Evolutionary conservation across 73 alveolate genomes (phyloP).

Genomic region (Symbiodinium natans): DNA sequence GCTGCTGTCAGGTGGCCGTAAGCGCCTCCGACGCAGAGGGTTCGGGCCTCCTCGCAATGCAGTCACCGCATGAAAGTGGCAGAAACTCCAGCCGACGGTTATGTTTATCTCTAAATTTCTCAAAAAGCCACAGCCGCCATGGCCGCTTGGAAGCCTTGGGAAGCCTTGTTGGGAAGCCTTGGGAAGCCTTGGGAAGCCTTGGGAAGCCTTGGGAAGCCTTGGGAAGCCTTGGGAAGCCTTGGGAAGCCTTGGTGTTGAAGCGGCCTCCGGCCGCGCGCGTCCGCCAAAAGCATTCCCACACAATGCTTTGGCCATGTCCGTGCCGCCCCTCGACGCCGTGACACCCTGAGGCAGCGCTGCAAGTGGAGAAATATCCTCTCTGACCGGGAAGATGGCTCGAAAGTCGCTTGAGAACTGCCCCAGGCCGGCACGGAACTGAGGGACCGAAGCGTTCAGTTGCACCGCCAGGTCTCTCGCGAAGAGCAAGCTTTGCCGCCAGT

Average conservation of each 20-base stretch:
- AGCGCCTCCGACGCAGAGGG: constrained; percentile 26
- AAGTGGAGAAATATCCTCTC: neutral
- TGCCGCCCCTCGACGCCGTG: too few relatives aligned
- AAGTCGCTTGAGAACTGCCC: constrained; percentile 12
- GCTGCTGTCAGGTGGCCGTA: constrained; percentile 12
- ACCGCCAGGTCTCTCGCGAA: constrained; percentile 29
- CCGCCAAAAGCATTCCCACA: constrained; percentile 12
- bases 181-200: too few relatives aligned
- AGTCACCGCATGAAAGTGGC: too few relatives aligned
- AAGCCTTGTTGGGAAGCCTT: too few relatives aligned
- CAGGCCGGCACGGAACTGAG: constrained; percentile 38
- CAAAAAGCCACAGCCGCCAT: too few relatives aligned
- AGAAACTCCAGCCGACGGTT: too few relatives aligned
- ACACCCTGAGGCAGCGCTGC: constrained; percentile 20
- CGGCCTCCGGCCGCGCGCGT: neutral
- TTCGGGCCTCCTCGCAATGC: neutral
- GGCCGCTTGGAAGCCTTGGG: too few relatives aligned
- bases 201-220: too few relatives aligned
- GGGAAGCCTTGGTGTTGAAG: too few relatives aligned
- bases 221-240: too few relatives aligned
- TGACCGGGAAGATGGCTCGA: neutral
- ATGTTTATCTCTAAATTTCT: too few relatives aligned
- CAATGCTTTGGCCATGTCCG: neutral
- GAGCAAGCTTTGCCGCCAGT: constrained; percentile 46
- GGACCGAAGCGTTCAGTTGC: constrained; percentile 35